Evolutionary conservation across 2,329 filamentous ascomycete species (phyloP), one percentile per base, ranked within the genome.

Genomic region (Paracamarosporium sp.): DNA sequence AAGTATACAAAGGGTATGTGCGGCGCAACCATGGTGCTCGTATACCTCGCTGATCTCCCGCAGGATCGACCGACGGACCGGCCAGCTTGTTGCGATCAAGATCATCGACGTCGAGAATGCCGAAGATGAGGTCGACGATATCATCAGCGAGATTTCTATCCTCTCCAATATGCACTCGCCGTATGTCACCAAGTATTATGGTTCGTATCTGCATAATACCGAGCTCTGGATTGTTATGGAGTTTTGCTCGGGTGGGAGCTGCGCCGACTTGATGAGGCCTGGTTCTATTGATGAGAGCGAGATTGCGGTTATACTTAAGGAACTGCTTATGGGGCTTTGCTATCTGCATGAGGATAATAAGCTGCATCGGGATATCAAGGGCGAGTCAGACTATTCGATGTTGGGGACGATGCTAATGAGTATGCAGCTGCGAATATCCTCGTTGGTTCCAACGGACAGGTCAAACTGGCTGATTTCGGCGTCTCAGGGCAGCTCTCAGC

Each of bases 191-290:
- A 95, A 96, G 78, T 99, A 99, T 82, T 93, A 97, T 80, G 95
- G 95, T 65, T 97, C 94, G 55, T 98, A 95, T 73, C 88, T 97
- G 67, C 97, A 97, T 73, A 95, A 94, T 24, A 95, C 93, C 2
- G 92, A 98, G 80, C 81, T 99, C 70, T 99, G 95, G 95, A 99
- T 99, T 68, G 93, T 98, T 76, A 99, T 99, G 95, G 95, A 99
- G 78, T 99, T 95, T 72, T 99, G 95, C 78, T 93, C 94, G 1
- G 95, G 95, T 22, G 95, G 95, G 4, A 98, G 94, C 79, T 98
- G 95, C 73, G 93, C 92, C 46, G 95, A 98, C 75, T 81, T 99
- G 60, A 91, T 99, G 89, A 96, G 96, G 80, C 93, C 95, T 0
- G 95, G 95, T 24, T 80, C 89, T 38, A 94, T 99, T 60, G 87